Evolutionary conservation across 1,284 basidiomycete species (phyloP).

Genomic region (Puccinia horiana): DNA sequence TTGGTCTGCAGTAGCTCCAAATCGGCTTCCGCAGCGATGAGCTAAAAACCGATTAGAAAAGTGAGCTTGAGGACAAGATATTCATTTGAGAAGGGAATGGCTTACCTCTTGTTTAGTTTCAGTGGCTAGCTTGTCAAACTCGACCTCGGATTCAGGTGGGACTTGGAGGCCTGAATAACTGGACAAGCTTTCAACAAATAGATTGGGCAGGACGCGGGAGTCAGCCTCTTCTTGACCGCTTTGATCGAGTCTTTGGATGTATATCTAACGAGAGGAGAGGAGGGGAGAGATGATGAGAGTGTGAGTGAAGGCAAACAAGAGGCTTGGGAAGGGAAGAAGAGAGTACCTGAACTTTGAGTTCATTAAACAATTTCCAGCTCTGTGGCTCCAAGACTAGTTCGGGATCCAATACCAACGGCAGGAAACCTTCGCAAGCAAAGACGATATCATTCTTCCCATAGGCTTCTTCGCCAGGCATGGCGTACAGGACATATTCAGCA

Average conservation of each 20-base stretch:
- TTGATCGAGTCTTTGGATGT: slow-evolving; percentile 46
- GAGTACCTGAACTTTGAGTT: slow-evolving; percentile 46
- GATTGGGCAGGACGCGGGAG: slow-evolving; percentile 31
- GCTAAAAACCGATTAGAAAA: neutral
- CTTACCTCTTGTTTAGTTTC: slow-evolving; percentile 29
- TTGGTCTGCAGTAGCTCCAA: slow-evolving; percentile 6
- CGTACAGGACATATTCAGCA: slow-evolving; percentile 39
- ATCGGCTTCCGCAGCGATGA: slow-evolving; percentile 23
- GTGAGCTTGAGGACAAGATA: neutral
- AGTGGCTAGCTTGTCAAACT: slow-evolving; percentile 28
- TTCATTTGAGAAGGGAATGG: too few species aligned
- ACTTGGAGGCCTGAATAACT: slow-evolving; percentile 41
- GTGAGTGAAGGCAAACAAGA: neutral
- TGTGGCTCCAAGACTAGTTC: slow-evolving; percentile 23
- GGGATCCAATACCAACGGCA: slow-evolving; percentile 25
- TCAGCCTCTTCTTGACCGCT: slow-evolving; percentile 33
- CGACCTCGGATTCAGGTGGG: neutral
- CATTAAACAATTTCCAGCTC: slow-evolving; percentile 43
- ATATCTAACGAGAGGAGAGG: slow-evolving; percentile 7
- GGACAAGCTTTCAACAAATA: slow-evolving; percentile 42
- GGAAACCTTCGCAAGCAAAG: slow-evolving; percentile 46
- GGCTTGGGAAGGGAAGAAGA: neutral
- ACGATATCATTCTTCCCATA: slow-evolving; percentile 48
- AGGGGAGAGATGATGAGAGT: neutral
- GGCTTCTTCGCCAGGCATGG: slow-evolving; percentile 44